Evolutionary conservation across 2,329 filamentous ascomycete genomes (phyloP).

Genomic region (Fusarium mexicanum): DNA sequence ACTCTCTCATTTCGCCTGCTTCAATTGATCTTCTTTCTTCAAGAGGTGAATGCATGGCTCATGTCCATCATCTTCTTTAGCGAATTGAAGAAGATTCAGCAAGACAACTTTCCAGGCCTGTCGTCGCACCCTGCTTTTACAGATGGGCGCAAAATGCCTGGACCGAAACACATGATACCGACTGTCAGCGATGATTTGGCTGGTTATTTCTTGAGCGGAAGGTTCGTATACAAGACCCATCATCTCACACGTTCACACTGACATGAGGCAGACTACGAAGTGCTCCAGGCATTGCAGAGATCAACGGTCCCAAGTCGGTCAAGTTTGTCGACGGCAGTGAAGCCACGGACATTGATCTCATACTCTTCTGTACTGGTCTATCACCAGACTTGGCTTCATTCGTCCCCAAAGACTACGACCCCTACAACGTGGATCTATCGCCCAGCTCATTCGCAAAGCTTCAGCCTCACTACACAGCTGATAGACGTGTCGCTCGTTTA

Average conservation of each 20-base stretch:
- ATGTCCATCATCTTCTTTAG: not conserved
- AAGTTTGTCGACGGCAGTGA: not conserved
- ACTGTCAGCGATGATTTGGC: not conserved
- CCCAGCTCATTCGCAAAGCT: not conserved
- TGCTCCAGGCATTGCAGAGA: not conserved
- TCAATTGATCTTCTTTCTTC: not conserved
- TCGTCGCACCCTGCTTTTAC: not conserved
- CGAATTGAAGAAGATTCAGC: not conserved
- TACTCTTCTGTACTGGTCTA: not conserved
- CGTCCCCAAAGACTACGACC: not conserved
- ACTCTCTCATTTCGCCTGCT: not conserved
- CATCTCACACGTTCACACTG: rapidly evolving
- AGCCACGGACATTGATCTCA: not conserved
- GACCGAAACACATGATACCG: not conserved
- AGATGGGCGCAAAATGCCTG: not conserved
- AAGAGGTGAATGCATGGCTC: not conserved
- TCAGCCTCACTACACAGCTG: not conserved
- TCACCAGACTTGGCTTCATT: not conserved
- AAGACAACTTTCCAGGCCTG: not conserved
- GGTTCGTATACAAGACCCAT: rapidly evolving
- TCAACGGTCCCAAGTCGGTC: not conserved
- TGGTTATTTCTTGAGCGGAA: not conserved
- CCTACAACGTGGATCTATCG: not conserved
- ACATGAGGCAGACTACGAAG: not conserved
- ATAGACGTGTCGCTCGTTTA: not conserved